phyloP scores from a whole-genome alignment of 345 rosid genomes.

The Viola odorata region DNA sequence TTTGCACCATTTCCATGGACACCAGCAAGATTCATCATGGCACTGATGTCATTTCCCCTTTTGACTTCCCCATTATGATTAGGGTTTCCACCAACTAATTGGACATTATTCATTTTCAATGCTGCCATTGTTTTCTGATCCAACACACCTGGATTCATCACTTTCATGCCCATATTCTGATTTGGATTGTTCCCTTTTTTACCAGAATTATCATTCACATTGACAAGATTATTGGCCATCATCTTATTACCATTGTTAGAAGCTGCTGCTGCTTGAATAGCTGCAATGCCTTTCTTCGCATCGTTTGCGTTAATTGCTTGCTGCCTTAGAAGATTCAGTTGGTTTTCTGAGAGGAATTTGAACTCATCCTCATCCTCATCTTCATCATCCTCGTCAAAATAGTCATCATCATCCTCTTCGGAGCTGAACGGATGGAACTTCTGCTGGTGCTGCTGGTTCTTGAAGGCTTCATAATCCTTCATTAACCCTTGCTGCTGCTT shows the following conservation, averaged over 20 bases:
- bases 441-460: slow-evolving; percentile 49
- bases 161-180: slow-evolving; percentile 38
- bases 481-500: slow-evolving; percentile 46
- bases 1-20: slow-evolving; percentile 27
- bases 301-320: slow-evolving; percentile 32
- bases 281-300: slow-evolving; percentile 41
- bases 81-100: slow-evolving; percentile 21
- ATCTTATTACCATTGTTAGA: slow-evolving; percentile 20
- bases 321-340: slow-evolving; percentile 33
- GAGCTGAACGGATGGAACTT: slow-evolving; percentile 27
- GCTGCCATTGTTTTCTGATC: slow-evolving; percentile 51
- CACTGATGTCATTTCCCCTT: slow-evolving; percentile 35
- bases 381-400: slow-evolving; percentile 33
- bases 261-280: slow-evolving; percentile 12
- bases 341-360: slow-evolving; percentile 24
- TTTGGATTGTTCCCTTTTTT: slow-evolving; percentile 48
- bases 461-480: slow-evolving; percentile 41
- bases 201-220: slow-evolving; percentile 32
- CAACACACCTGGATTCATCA: slow-evolving; percentile 28
- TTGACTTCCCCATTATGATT: slow-evolving; percentile 22
- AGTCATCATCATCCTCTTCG: slow-evolving; percentile 45
- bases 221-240: slow-evolving; percentile 31
- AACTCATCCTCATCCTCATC: slow-evolving; percentile 32
- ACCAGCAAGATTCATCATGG: slow-evolving; percentile 52
- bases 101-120: slow-evolving; percentile 43